A percentile compares a stretch with the other conserved stretches of the same genome.
Evolutionary conservation across 345 rosid species (phyloP).

Genomic region (Salix viminalis): DNA sequence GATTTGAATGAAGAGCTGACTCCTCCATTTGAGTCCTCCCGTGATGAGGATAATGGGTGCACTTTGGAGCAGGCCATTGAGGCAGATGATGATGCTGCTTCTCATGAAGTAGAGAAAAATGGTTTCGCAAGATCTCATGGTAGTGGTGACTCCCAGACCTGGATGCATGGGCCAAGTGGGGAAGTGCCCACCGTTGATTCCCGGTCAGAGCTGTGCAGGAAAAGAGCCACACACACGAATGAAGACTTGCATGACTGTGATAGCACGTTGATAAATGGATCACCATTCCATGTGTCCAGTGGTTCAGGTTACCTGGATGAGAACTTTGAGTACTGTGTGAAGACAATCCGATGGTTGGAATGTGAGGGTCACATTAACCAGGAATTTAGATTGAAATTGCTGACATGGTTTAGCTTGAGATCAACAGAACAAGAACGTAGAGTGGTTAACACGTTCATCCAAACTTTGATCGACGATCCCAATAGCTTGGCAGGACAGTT

Average conservation of each 20-base stretch:
- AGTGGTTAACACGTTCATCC: conserved; percentile 83
- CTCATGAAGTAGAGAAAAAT: conserved; percentile 56
- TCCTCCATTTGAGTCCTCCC: conserved; percentile 71
- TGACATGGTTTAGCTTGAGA: conserved; percentile 93
- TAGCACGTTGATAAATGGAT: conserved; percentile 68
- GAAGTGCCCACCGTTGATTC: conserved; percentile 66
- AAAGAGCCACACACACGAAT: conserved; percentile 42
- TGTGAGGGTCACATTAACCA: conserved; percentile 67
- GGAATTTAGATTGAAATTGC: conserved; percentile 76
- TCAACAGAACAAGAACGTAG: conserved; percentile 81
- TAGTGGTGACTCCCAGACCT: conserved; percentile 51
- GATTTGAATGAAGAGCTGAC: conserved; percentile 87
- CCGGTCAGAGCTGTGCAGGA: conserved; percentile 55
- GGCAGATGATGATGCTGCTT: conserved; percentile 69
- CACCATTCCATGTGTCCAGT: conserved; percentile 44
- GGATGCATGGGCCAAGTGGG: conserved; percentile 37
- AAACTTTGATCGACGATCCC: conserved; percentile 76
- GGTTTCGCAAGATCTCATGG: conserved; percentile 56
- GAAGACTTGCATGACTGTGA: conserved; percentile 79
- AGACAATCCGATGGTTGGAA: conserved; percentile 77
- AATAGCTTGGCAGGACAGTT: conserved; percentile 90
- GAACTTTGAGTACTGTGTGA: conserved; percentile 78
- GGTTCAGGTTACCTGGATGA: conserved; percentile 62
- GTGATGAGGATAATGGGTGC: conserved; percentile 81
- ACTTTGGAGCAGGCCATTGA: conserved; percentile 55